A percentile compares a stretch with the other conserved stretches of the same genome.
Evolutionary conservation across 2,329 filamentous ascomycete species (phyloP).

Genomic region (Talaromyces piceae): DNA sequence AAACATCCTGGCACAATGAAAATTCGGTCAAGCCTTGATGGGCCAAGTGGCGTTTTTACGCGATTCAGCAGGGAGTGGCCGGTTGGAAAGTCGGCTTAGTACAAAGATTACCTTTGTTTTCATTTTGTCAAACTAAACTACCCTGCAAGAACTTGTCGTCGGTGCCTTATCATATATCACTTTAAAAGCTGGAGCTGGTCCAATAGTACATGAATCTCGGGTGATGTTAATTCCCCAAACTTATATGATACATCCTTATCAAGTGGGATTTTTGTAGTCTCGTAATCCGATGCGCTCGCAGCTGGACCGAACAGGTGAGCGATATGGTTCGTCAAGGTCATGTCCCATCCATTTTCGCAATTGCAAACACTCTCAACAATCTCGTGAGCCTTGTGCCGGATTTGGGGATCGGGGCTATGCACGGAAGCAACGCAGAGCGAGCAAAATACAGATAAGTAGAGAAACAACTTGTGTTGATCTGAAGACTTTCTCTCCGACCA

Average conservation of each 20-base stretch:
- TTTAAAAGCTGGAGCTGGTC: not conserved
- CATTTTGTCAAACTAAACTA: too few relatives aligned
- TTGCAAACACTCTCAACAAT: conserved; percentile 1
- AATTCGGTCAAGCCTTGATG: not conserved
- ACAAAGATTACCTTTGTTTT: too few relatives aligned
- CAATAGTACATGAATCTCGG: not conserved
- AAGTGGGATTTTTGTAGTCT: not conserved
- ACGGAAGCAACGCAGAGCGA: conserved; percentile 5
- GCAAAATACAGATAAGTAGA: conserved; percentile 5
- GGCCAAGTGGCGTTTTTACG: not conserved
- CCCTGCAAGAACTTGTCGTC: too few relatives aligned
- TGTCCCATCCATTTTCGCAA: conserved; percentile 6
- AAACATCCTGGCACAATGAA: conserved; percentile 5
- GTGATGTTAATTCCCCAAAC: not conserved
- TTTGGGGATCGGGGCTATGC: not conserved
- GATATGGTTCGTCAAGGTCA: conserved; percentile 2
- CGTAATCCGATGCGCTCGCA: not conserved
- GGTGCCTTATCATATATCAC: not conserved
- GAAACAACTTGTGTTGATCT: not conserved
- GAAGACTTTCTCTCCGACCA: not conserved
- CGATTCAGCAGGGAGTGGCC: not conserved
- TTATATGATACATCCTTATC: not conserved
- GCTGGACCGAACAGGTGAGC: not conserved
- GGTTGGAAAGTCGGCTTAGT: too few relatives aligned
- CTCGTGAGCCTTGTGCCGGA: conserved; percentile 3